Percentiles rank a stretch among this genome's conserved stretches.
These are phyloP conservation scores for Claviceps africana DNA, from an alignment of 2,329 filamentous ascomycete species.

Conservation along the genomic window DNA sequence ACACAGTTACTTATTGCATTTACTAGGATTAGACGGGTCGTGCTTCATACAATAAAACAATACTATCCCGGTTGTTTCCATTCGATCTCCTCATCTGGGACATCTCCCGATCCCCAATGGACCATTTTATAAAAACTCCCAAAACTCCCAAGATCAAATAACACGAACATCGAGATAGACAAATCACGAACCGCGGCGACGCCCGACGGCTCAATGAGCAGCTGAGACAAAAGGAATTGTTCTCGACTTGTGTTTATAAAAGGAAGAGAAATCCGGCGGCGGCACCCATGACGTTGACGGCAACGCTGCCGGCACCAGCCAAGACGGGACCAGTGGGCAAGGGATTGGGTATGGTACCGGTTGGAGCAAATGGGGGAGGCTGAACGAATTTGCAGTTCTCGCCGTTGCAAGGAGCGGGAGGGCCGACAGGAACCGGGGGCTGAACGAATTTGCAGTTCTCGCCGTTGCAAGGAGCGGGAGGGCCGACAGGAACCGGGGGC, in stretches of 20 bases:
- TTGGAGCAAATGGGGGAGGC: not conserved
- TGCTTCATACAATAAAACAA: not conserved
- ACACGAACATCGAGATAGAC: too few relatives aligned
- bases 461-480: not conserved
- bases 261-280: conserved; percentile 12
- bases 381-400: not conserved
- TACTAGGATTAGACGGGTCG: not conserved
- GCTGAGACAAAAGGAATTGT: not conserved
- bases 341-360: not conserved
- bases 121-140: not conserved
- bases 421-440: too few relatives aligned
- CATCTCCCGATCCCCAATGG: not conserved
- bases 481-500: not conserved
- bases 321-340: conserved; percentile 2
- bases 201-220: not conserved
- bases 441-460: not conserved
- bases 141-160: not conserved
- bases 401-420: not conserved
- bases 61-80: not conserved
- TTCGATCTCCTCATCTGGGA: not conserved
- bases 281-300: conserved; percentile 11
- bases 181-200: not conserved
- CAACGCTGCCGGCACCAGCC: conserved; percentile 10
- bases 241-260: conserved; percentile 8
- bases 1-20: not conserved